Percentiles rank a stretch among this genome's conserved stretches.
Evolutionary conservation across 495 filamentous ascomycete genomes (phyloP).

Genomic region (Podospora sp.): DNA sequence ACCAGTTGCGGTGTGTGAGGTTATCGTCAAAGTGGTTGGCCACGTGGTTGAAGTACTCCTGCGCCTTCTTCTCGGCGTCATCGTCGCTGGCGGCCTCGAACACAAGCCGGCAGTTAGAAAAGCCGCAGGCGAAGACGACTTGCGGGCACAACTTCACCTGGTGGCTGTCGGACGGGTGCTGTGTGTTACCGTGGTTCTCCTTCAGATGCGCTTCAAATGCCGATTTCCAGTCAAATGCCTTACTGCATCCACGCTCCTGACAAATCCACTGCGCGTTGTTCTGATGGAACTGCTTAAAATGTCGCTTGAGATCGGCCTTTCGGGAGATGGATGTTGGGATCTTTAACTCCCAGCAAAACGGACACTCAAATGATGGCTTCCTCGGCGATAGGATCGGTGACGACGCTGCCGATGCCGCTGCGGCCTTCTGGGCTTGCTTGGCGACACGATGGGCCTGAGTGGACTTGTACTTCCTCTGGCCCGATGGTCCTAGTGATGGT

Average conservation of each 20-base stretch:
- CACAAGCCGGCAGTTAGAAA: conserved; percentile 29
- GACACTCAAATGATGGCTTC: conserved; percentile 29
- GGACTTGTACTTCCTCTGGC: conserved; percentile 10
- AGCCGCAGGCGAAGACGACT: conserved; percentile 35
- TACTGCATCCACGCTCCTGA: conserved; percentile 25
- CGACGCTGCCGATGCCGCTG: conserved; percentile 5
- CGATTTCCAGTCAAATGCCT: conserved; percentile 31
- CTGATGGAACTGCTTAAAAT: conserved; percentile 31
- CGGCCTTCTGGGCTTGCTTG: conserved; percentile 7
- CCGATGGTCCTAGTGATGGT: neutral
- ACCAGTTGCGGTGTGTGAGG: conserved; percentile 27
- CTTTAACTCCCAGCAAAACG: conserved; percentile 32
- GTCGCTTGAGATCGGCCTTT: conserved; percentile 33
- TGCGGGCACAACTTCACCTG: conserved; percentile 26
- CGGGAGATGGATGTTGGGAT: conserved; percentile 25
- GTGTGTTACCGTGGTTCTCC: conserved; percentile 22
- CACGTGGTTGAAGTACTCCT: conserved; percentile 35
- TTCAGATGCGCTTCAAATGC: conserved; percentile 32
- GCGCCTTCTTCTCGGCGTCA: conserved; percentile 18
- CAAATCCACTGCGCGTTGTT: conserved; percentile 31
- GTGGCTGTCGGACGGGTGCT: conserved; percentile 19
- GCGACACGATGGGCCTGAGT: conserved; percentile 2
- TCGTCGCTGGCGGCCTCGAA: conserved; percentile 27
- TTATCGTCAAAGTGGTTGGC: conserved; percentile 30
- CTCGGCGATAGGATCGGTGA: conserved; percentile 17